phyloP scores from a whole-genome alignment of 108 stramenopile genomes.

The Mediolabrus comicus region DNA sequence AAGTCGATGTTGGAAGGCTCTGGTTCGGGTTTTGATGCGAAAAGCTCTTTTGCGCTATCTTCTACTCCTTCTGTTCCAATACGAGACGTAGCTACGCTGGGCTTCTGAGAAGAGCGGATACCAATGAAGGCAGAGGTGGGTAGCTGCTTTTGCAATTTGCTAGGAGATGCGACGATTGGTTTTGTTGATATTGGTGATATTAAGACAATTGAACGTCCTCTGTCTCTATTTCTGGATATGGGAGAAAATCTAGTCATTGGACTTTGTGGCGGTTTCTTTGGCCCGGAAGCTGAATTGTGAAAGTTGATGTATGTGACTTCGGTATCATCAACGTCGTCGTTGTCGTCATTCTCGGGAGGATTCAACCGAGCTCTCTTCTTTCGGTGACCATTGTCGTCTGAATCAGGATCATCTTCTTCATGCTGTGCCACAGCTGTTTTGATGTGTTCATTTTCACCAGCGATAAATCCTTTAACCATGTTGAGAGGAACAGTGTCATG shows the following conservation, averaged over 20 bases:
- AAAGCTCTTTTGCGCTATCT: neutral
- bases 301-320: neutral
- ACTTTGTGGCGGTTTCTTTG: neutral
- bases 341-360: too few relatives aligned
- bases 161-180: neutral
- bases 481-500: slow-evolving; percentile 11
- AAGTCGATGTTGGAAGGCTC: neutral
- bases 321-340: neutral
- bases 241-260: neutral
- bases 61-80: neutral
- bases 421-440: neutral
- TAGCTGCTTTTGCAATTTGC: neutral
- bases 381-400: neutral
- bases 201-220: neutral
- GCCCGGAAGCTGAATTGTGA: neutral
- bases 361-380: neutral
- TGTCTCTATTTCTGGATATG: neutral
- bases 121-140: neutral
- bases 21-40: neutral
- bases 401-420: neutral
- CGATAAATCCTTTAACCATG: slow-evolving; percentile 22
- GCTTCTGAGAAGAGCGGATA: slow-evolving; percentile 2
- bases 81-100: neutral
- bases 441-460: neutral
- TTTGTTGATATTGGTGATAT: slow-evolving; percentile 14